A percentile compares a stretch with the other conserved stretches of the same genome.
phyloP scores from a whole-genome alignment of 805 yeast genomes.

The Spathaspora boniae region DNA sequence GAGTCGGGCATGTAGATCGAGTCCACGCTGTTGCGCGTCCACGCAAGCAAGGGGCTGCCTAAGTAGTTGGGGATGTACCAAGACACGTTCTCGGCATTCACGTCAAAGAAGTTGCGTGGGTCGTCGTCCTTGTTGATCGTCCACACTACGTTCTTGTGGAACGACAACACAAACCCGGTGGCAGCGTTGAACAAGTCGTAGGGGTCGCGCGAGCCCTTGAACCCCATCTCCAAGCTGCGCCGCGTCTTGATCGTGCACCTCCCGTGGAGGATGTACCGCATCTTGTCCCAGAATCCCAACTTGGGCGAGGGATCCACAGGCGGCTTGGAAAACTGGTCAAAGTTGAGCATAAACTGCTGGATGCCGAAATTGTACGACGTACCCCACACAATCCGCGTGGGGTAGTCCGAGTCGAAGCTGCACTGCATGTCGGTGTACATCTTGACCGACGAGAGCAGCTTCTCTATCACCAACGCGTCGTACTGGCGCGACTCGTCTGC shows the following conservation, averaged over 20 bases:
- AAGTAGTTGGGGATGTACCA: slow-evolving; percentile 78
- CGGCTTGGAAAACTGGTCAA: slow-evolving; percentile 85
- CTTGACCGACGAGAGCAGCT: slow-evolving; percentile 75
- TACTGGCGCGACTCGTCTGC: too few relatives aligned
- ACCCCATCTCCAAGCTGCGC: slow-evolving; percentile 50
- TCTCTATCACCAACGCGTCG: slow-evolving; percentile 62
- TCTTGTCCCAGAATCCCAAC: slow-evolving; percentile 91
- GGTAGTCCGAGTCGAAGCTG: slow-evolving; percentile 48
- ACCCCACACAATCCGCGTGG: slow-evolving; percentile 80
- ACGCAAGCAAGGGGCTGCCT: slow-evolving; percentile 45
- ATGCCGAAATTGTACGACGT: slow-evolving; percentile 80
- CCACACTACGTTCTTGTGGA: slow-evolving; percentile 60
- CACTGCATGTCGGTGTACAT: slow-evolving; percentile 60
- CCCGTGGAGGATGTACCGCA: slow-evolving; percentile 75
- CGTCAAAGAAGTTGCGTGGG: slow-evolving; percentile 63
- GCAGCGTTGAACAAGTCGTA: slow-evolving; percentile 62
- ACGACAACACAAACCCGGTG: slow-evolving; percentile 76
- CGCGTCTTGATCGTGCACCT: slow-evolving; percentile 47
- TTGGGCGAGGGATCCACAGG: slow-evolving; percentile 83
- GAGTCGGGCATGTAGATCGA: slow-evolving; percentile 46
- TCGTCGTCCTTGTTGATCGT: slow-evolving; percentile 63
- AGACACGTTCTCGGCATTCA: slow-evolving; percentile 56
- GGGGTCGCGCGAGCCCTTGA: slow-evolving; percentile 80
- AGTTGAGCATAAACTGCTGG: slow-evolving; percentile 70
- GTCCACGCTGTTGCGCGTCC: slow-evolving; percentile 51